phyloP scores from a whole-genome alignment of 2,329 filamentous ascomycete species.

The Calonectria pseudoreteaudii region DNA sequence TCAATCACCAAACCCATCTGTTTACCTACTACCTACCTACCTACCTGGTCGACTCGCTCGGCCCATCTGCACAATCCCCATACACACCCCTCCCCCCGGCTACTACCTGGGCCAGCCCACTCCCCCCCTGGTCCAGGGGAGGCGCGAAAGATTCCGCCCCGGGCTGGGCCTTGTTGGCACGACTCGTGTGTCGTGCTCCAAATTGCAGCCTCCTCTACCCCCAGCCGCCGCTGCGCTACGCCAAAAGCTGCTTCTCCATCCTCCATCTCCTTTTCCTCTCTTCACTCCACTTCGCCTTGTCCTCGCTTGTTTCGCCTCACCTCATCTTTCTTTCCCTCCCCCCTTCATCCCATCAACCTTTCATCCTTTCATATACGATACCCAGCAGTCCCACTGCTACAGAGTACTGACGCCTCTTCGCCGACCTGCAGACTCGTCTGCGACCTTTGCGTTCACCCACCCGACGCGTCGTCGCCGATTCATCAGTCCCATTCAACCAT shows the following conservation, averaged over 20 bases:
- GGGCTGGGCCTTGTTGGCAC: conserved; percentile 45
- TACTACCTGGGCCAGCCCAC: conserved; percentile 30
- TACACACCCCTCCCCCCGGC: conserved; percentile 36
- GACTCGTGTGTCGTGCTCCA: conserved; percentile 47
- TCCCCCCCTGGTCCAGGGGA: conserved; percentile 45
- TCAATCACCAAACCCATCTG: conserved; percentile 14
- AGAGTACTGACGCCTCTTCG: conserved; percentile 28
- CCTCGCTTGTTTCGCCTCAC: conserved; percentile 37
- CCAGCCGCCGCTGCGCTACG: conserved; percentile 42
- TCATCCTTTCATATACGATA: conserved; percentile 37
- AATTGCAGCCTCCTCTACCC: conserved; percentile 45
- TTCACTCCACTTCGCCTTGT: conserved; percentile 43
- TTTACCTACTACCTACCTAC: conserved; percentile 15
- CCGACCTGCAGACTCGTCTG: conserved; percentile 30
- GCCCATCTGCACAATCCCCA: conserved; percentile 28
- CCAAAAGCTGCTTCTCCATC: conserved; percentile 43
- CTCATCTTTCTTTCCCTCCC: conserved; percentile 37
- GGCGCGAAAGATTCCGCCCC: conserved; percentile 45
- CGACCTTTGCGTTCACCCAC: conserved; percentile 32
- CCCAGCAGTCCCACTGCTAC: conserved; percentile 32
- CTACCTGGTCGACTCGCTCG: conserved; percentile 23
- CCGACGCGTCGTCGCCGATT: conserved; percentile 35
- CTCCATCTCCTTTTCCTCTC: conserved; percentile 45
- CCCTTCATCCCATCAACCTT: conserved; percentile 28
- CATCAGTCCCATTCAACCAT: conserved; percentile 24